A percentile compares a stretch with the other conserved stretches of the same genome.
Evolutionary conservation across 495 filamentous ascomycete species (phyloP).

Genomic region (Astrothelium subdiscretum): DNA sequence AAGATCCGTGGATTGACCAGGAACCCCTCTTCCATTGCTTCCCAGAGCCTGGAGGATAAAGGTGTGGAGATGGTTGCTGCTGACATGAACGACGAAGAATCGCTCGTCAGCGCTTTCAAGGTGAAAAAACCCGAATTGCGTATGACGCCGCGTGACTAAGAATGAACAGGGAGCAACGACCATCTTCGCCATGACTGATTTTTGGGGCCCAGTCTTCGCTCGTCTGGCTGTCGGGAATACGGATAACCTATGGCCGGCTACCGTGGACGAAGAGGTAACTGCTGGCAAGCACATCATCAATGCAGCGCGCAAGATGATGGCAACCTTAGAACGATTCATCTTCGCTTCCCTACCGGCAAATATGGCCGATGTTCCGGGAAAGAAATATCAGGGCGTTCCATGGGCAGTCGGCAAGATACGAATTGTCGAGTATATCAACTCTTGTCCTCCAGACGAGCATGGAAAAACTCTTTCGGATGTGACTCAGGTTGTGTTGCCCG

Average conservation of each 20-base stretch:
- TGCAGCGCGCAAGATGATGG: conserved; percentile 35
- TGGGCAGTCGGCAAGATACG: conserved; percentile 28
- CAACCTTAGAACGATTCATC: conserved; percentile 34
- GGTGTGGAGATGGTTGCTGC: conserved; percentile 34
- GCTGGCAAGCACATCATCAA: conserved; percentile 48
- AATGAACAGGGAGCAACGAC: conserved; percentile 34
- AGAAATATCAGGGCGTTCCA: background rate
- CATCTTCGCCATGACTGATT: conserved; percentile 28
- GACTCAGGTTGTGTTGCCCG: background rate
- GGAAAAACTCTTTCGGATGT: conserved; percentile 18
- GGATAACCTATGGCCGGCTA: conserved; percentile 5
- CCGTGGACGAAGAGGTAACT: conserved; percentile 36
- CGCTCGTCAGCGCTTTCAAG: conserved; percentile 37
- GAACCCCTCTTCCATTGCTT: conserved; percentile 35
- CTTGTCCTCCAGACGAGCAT: conserved; percentile 46
- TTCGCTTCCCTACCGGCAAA: conserved; percentile 31
- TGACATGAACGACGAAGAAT: conserved; percentile 37
- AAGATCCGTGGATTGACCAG: conserved; percentile 46
- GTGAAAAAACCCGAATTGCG: conserved; percentile 44
- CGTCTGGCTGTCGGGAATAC: background rate
- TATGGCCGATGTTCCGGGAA: conserved; percentile 21
- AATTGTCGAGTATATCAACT: conserved; percentile 49
- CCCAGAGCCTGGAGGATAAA: conserved; percentile 28
- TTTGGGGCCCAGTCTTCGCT: background rate
- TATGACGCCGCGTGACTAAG: background rate